Evolutionary conservation across 208 protist species (phyloP), one percentile per base, ranked within the genome.

Genomic region (Tritrichomonas musculus): DNA sequence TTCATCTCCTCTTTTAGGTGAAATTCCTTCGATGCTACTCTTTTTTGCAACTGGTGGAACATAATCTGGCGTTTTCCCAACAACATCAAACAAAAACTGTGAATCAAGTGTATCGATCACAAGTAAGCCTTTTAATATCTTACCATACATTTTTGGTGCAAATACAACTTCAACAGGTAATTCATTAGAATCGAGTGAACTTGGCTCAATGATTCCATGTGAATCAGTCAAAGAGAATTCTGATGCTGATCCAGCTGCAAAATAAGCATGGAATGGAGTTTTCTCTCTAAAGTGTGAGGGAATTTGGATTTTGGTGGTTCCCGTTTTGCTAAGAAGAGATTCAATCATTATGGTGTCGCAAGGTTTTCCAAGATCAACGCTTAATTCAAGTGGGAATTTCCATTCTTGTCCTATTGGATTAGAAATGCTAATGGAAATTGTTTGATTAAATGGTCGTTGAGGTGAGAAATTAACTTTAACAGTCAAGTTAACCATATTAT

Each of bases 251-350:
- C 77, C 77, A 39, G 41, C 41, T 11, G 47, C 47, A n/a, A 88
- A 57, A 50, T 88, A 88, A 8, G 77, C 77, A 30, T 88, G 77
- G n/a, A 88, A 88, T 20, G 77, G 77, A n/a, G 44, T 88, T 47
- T 88, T 13, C 20, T 47, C 27, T 20, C 41, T 17, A 39, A 88
- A n/a, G 2, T 57, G 27, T 33, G 13, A 9, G 9, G 47, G 47
- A 8, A 60, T 88, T 30, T 57, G 11, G 39, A 57, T 20, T n/a
- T 88, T 44, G 5, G 41, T 20, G 39, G 27, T 57, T 39, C 41
- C 47, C n/a, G 44, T 47, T 88, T 88, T 88, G 17, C 57, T 57
- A 3, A 88, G 27, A 33, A 57, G 47, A 13, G 47, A 88, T 30
- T 88, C 77, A 3, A 88, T 41, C 5, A 49, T 57, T 1, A 88